Evolutionary conservation across 176 grass and related monocot species (phyloP).

Genomic region (Oryza glumipatula): DNA sequence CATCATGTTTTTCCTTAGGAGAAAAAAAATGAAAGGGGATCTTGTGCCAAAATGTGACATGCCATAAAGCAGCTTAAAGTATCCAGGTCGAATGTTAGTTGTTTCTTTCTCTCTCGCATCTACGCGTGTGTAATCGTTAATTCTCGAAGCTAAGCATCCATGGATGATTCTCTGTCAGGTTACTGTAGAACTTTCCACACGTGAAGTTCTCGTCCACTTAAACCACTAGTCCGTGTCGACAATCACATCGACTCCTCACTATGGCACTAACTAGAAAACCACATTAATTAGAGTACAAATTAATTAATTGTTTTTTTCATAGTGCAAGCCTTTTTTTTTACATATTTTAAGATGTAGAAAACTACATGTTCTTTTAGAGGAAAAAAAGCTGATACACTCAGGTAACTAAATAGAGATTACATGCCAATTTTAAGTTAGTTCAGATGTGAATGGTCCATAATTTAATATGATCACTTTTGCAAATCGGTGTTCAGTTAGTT

Average conservation of each 20-base stretch:
- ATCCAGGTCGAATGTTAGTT: background rate
- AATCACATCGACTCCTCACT: background rate
- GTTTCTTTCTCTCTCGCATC: background rate
- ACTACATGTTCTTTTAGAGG: no score
- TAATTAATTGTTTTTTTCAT: background rate
- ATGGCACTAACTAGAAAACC: background rate
- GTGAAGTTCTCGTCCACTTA: slow-evolving; percentile 23
- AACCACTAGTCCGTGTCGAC: slow-evolving; percentile 2
- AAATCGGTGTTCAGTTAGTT: background rate
- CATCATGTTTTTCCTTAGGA: background rate
- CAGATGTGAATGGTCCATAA: background rate
- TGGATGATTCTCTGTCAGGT: background rate
- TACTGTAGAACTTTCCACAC: background rate
- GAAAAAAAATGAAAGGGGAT: background rate
- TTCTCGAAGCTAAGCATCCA: background rate
- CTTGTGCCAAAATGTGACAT: background rate
- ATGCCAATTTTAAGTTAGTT: no score
- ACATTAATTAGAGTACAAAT: background rate
- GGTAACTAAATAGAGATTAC: background rate
- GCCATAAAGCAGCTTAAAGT: background rate
- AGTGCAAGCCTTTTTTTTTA: background rate
- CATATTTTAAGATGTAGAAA: background rate
- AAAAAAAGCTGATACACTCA: background rate
- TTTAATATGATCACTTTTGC: background rate
- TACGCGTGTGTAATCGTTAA: background rate